A percentile compares a stretch with the other conserved stretches of the same genome.
Evolutionary conservation across 2,329 filamentous ascomycete species (phyloP).

Genomic region (Chrysoporthe cubensis): DNA sequence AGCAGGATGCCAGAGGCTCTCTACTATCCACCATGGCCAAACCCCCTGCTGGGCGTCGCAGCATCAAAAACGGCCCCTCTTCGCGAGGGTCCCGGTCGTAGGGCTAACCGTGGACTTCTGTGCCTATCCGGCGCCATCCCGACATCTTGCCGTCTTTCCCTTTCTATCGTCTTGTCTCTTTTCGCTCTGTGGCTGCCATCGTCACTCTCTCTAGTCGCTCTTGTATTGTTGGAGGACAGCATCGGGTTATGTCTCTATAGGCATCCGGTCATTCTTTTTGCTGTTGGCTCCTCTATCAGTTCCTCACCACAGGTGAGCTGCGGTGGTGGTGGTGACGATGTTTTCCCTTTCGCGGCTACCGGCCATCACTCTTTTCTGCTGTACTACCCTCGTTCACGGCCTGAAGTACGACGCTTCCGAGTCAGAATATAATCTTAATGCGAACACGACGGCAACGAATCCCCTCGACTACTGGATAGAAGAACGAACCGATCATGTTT

Average conservation of each 20-base stretch:
- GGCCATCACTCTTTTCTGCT: constrained; percentile 33
- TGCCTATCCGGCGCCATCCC: constrained; percentile 24
- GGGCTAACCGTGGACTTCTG: constrained; percentile 25
- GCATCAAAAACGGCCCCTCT: constrained; percentile 21
- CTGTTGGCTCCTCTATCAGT: constrained; percentile 11
- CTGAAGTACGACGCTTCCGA: constrained; percentile 36
- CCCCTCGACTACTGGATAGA: constrained; percentile 61
- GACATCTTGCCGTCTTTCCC: constrained; percentile 23
- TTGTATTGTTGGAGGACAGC: constrained; percentile 19
- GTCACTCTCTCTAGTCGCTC: constrained; percentile 13
- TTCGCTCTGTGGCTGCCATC: constrained; percentile 24
- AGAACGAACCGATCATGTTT: constrained; percentile 52
- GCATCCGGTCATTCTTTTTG: constrained; percentile 26
- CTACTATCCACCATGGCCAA: constrained; percentile 13
- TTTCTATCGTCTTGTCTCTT: constrained; percentile 26
- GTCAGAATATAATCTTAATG: constrained; percentile 63
- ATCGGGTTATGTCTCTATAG: constrained; percentile 25
- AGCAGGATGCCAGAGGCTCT: background rate
- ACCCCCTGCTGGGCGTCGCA: constrained; percentile 24
- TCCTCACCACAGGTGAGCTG: constrained; percentile 28
- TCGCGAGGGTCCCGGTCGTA: constrained; percentile 23
- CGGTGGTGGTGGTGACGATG: constrained; percentile 36
- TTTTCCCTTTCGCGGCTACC: constrained; percentile 35
- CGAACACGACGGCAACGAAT: constrained; percentile 57
- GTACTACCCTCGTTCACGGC: constrained; percentile 35